Base-by-base conservation (phyloP, 495 filamentous ascomycete species). In the Aspergillus conjunctus region DNA sequence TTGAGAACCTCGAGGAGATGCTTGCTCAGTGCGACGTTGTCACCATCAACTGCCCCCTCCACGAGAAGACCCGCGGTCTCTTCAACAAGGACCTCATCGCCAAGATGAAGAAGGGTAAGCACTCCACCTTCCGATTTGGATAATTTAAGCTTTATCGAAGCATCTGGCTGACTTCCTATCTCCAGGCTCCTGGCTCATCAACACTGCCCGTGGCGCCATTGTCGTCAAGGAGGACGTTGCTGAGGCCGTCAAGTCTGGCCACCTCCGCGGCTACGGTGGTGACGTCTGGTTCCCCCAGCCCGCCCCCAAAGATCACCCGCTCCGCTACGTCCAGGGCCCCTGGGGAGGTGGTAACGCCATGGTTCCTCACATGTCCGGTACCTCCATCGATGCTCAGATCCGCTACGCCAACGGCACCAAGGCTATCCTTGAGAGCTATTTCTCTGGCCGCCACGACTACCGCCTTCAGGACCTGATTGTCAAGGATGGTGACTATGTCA, bases 1-100 rank as follows among this genome's bases (percentile, higher is more conserved):
- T 97, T 39, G 85, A 90, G 12, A 81, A 71, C 68, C 86, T 98
- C 66, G 93, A 97, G 83, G 94, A 98, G 78, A 89, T 98, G 87
- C 79, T 98, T 58, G 83, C 84, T 56, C 92, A 97, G 84, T 97
- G 93, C 77, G 94, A 98, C 67, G 90, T 98, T 44, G 94, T 98
- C 70, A 98, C 94, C 69, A 98, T 98, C 79, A 98, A 98, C 86
- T 97, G 93, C 86, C 94, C 94, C 61, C 85, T 98, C 63, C 94
- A 98, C 80, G 94, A 97, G 84, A 95, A 94, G 84, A 98, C 94
- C 48, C 82, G 84, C 33, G 94, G 94, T 63, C 74, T 98, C 66
- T 98, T 98, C 84, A 97, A 97, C 85, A 98, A 98, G 89, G 91
- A 97, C n/a, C 84, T 98, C 62, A 96, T 98, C 69, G 84, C 88